These are phyloP conservation scores for Rutstroemia sydowiana DNA, from an alignment of 2,329 filamentous ascomycete genomes.

Conservation along the genomic window DNA sequence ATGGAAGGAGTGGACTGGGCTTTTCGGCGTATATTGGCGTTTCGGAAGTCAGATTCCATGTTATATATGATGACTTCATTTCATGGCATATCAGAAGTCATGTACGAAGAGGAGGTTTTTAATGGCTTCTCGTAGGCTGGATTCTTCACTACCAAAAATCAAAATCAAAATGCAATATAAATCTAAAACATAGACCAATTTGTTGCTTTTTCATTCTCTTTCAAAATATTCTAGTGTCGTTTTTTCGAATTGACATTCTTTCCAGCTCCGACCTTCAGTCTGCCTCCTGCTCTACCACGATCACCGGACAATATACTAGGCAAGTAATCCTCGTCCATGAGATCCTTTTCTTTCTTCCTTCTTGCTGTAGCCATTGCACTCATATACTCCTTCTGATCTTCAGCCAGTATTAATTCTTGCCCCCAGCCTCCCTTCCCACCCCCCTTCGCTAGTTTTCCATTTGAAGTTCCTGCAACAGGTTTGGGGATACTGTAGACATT, in stretches of 20 bases:
- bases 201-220: conserved; percentile 1
- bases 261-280: conserved; percentile 76
- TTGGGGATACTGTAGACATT: conserved; percentile 93
- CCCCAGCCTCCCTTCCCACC: conserved; percentile 89
- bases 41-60: conserved; percentile 1
- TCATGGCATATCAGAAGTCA: not conserved
- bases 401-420: conserved; percentile 71
- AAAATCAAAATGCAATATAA: too few species aligned
- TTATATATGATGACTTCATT: not conserved
- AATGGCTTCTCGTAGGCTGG: not conserved
- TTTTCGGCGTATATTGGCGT: conserved; percentile 9
- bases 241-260: conserved; percentile 77
- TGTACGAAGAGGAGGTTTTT: not conserved
- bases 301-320: conserved; percentile 79
- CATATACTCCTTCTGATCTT: conserved; percentile 92
- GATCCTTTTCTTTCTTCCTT: conserved; percentile 63
- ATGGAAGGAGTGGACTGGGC: not conserved
- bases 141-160: not conserved
- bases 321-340: conserved; percentile 94
- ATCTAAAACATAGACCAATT: not conserved
- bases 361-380: conserved; percentile 56
- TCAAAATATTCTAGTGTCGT: conserved; percentile 35
- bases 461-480: conserved; percentile 72
- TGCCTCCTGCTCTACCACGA: conserved; percentile 55
- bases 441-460: conserved; percentile 59